Evolutionary conservation across 2,329 filamentous ascomycete genomes (phyloP).

Genomic region (Colletotrichum salicis): DNA sequence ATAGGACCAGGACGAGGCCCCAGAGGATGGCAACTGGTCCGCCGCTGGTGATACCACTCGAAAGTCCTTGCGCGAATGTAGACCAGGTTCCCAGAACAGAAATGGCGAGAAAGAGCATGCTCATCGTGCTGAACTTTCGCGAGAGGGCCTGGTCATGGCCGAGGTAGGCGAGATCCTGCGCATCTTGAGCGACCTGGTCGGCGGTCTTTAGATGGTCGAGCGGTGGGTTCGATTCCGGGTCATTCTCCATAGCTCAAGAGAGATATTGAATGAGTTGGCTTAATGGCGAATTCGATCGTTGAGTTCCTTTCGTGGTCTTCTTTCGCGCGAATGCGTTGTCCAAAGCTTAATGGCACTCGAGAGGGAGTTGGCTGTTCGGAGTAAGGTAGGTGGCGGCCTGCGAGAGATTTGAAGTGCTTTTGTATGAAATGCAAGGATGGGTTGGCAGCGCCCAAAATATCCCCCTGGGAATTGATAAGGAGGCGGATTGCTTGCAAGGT

Average conservation of each 20-base stretch:
- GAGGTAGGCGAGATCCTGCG: conserved; percentile 51
- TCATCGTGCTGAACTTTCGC: conserved; percentile 63
- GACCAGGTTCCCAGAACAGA: background rate
- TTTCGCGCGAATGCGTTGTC: background rate
- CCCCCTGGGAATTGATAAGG: background rate
- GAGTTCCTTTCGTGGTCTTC: background rate
- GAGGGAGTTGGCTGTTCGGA: background rate
- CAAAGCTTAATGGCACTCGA: background rate
- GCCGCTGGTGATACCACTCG: background rate
- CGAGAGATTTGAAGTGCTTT: background rate
- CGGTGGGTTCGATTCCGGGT: conserved; percentile 3
- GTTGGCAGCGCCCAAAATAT: background rate
- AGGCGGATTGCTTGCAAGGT: background rate
- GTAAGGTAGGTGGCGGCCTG: background rate
- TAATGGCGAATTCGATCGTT: background rate
- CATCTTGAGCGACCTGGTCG: conserved; percentile 42
- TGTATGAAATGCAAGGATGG: background rate
- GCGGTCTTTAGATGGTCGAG: conserved; percentile 11
- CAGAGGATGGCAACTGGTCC: background rate
- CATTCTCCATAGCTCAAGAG: conserved; percentile 4
- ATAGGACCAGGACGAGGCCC: background rate
- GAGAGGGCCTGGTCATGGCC: conserved; percentile 52
- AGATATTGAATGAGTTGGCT: background rate
- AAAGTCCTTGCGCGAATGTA: background rate
- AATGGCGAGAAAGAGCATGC: conserved; percentile 58